Evolutionary conservation across 164 flowering plant species (phyloP).

Genomic region (Macadamia integrifolia): DNA sequence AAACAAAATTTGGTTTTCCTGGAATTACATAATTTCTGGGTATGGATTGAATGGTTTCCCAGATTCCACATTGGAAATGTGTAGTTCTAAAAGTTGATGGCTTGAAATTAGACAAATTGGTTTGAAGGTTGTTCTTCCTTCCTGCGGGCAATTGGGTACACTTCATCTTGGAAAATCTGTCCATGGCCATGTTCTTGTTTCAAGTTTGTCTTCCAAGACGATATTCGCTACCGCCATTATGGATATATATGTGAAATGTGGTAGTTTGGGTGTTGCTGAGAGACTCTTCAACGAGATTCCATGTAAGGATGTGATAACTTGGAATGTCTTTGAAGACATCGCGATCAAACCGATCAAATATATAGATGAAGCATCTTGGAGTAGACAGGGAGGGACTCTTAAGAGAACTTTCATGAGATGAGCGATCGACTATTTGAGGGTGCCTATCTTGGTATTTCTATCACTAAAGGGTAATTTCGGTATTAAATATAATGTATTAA

Average conservation of each 20-base stretch:
- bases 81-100: constrained; percentile 10
- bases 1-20: constrained; percentile 9
- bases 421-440: too few species aligned
- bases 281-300: constrained; percentile 4
- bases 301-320: constrained; percentile 16
- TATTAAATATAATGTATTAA: too few species aligned
- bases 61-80: constrained; percentile 11
- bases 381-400: too few species aligned
- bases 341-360: too few species aligned
- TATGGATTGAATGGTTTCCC: constrained; percentile 7
- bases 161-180: constrained; percentile 13
- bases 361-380: too few species aligned
- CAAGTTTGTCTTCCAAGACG: constrained; percentile 5
- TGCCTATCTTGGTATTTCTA: too few species aligned
- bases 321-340: constrained; percentile 9
- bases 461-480: too few species aligned
- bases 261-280: constrained; percentile 17
- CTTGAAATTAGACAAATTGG: constrained; percentile 10
- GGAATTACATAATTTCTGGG: constrained; percentile 9
- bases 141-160: constrained; percentile 9
- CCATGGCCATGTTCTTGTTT: constrained; percentile 6
- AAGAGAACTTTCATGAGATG: too few species aligned
- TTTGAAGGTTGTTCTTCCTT: constrained; percentile 15
- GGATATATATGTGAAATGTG: constrained; percentile 25
- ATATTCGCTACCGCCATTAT: constrained; percentile 12